Conservation (phyloP, 2,329 filamentous ascomycete species). For the Endothia cerciana region DNA sequence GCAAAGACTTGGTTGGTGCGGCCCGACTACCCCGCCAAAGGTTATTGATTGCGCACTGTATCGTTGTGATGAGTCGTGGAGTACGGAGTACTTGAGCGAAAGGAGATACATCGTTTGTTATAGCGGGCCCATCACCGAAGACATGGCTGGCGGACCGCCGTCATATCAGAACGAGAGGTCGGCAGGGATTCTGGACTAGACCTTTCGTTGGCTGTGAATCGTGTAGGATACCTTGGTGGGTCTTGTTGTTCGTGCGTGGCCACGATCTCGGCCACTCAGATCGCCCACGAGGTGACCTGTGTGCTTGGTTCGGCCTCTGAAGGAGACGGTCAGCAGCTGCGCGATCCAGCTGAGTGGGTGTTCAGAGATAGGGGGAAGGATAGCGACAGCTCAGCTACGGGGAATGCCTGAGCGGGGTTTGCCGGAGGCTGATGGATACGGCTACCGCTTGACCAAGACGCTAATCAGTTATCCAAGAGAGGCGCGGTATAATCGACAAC, state of each 20-base stretch:
- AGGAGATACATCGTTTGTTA: not conserved
- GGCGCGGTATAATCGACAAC: not conserved
- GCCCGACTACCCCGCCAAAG: slow-evolving; percentile 21
- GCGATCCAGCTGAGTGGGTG: not conserved
- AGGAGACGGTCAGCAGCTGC: not conserved
- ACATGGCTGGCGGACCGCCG: too few species aligned
- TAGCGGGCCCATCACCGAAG: not conserved
- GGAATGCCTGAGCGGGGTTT: not conserved
- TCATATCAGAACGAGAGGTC: not conserved
- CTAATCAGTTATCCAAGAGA: too few species aligned
- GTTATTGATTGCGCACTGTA: slow-evolving; percentile 1
- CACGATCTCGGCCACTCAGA: not conserved
- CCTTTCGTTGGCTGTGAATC: not conserved
- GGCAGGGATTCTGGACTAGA: not conserved
- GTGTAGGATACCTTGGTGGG: not conserved
- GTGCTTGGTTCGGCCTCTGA: not conserved
- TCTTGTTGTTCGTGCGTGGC: not conserved
- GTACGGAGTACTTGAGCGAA: not conserved
- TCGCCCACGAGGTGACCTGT: not conserved
- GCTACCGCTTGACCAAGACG: not conserved
- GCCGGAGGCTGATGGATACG: not conserved
- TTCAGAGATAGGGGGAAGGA: not conserved
- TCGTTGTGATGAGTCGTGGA: not conserved
- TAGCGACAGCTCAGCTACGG: not conserved
- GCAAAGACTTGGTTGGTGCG: slow-evolving; percentile 12